Evolutionary conservation across 139 green algal species (phyloP), one percentile per base, ranked within the genome.

Genomic region (Picochlorum sp.): DNA sequence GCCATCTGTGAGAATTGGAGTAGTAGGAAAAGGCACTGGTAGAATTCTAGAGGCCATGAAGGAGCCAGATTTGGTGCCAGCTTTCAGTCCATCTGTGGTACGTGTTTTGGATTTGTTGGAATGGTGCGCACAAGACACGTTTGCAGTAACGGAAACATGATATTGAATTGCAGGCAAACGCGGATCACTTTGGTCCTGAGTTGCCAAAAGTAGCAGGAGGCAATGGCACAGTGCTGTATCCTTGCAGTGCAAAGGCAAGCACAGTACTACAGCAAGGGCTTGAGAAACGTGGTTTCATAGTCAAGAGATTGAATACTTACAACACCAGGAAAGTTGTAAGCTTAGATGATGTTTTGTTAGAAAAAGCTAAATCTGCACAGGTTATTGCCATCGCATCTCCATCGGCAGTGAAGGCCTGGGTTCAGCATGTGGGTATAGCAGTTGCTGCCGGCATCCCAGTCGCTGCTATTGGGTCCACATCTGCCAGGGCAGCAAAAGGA

Each of bases 231-330:
- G 80, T 95, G 26, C 69, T 94, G 37, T 93, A 95, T 75, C 85
- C 87, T 2, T 70, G 87, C 0, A 87, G 76, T n/a, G 69, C 59
- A 22, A 89, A 88, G 57, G 70, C 68, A 0, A 43, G 49, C n/a
- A 50, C 59, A 2, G 57, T 45, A 26, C 59, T 85, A 54, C 76
- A 93, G 64, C 43, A 81, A 30, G 78, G 77, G n/a, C 71, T 95
- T 45, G 50, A 50, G 13, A 61, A 51, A 1, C 67, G 74, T 26
- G 85, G 83, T 14, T 91, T 83, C 64, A 57, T 55, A 0, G 87
- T 95, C 16, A 65, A 59, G 6, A 70, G 88, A 1, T 57, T 95
- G 10, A 78, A 93, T 71, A 95, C 87, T 2, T 95, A 95, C 62
- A 79, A 88, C 68, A 95, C 88, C 20, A 50, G 70, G 8, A 66